These are phyloP conservation scores for Suillus fuscotomentosus DNA, from an alignment of 768 basidiomycete species.

Conservation along the genomic window DNA sequence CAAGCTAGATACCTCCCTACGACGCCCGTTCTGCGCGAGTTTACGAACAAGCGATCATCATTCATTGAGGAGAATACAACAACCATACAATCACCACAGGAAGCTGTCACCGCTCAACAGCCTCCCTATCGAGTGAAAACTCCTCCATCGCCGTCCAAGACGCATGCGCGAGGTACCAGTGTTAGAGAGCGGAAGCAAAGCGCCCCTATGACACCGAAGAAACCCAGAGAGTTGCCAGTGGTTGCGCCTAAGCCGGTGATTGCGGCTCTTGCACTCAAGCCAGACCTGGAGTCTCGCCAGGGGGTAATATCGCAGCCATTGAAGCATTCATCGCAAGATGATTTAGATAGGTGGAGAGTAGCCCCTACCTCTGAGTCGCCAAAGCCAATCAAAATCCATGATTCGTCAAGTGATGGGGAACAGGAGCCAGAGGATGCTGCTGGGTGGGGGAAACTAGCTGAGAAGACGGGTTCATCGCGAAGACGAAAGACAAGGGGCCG, in stretches of 20 bases:
- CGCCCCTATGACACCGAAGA: slow-evolving; percentile 5
- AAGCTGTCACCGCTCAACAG: slow-evolving; percentile 29
- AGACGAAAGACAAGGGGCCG: slow-evolving; percentile 48
- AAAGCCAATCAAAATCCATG: slow-evolving; percentile 24
- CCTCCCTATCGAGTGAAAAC: slow-evolving; percentile 11
- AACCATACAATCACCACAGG: slow-evolving; percentile 28
- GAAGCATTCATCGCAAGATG: not conserved
- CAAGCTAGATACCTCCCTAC: slow-evolving; percentile 19
- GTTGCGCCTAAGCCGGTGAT: not conserved
- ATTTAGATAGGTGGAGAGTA: slow-evolving; percentile 49
- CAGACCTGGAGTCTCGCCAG: not conserved
- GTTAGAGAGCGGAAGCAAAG: slow-evolving; percentile 34
- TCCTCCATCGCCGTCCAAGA: slow-evolving; percentile 22
- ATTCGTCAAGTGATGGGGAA: slow-evolving; percentile 59
- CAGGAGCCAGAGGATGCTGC: slow-evolving; percentile 49
- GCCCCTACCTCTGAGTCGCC: slow-evolving; percentile 29
- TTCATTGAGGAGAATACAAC: slow-evolving; percentile 50
- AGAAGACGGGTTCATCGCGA: slow-evolving; percentile 25
- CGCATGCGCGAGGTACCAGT: slow-evolving; percentile 24
- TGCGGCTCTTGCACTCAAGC: slow-evolving; percentile 1
- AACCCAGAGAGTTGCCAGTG: not conserved
- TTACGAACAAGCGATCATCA: slow-evolving; percentile 72
- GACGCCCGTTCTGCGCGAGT: slow-evolving; percentile 59
- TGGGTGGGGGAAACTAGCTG: slow-evolving; percentile 25
- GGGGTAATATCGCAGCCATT: not conserved